Percentiles rank a stretch among this genome's conserved stretches.
Conservation (phyloP, 108 stramenopile species). For the Fragilaria radians region DNA sequence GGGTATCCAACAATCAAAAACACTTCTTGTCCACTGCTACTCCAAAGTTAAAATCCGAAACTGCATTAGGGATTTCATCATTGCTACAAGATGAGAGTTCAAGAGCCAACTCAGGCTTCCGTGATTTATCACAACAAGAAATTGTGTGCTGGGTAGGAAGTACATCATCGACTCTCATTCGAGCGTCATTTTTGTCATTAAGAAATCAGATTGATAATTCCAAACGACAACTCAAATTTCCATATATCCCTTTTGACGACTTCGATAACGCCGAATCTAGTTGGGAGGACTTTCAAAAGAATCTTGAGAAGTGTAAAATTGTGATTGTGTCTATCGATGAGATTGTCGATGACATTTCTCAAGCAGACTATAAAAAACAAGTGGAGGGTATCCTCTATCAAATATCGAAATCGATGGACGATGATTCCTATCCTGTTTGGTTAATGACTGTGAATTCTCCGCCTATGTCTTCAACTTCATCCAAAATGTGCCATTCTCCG, state of each 20-base stretch:
- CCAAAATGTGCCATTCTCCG: conserved; percentile 21
- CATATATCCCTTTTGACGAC: conserved; percentile 11
- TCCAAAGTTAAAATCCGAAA: not conserved
- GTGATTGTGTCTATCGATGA: conserved; percentile 31
- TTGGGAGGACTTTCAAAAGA: conserved; percentile 22
- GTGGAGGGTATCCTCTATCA: conserved; percentile 31
- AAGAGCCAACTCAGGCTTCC: conserved; percentile 5
- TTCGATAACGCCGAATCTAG: conserved; percentile 18
- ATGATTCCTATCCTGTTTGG: conserved; percentile 41
- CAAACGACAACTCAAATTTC: conserved; percentile 55
- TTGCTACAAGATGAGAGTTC: not conserved
- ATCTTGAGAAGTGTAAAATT: conserved; percentile 46
- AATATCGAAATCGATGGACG: conserved; percentile 30
- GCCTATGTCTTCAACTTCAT: conserved; percentile 7
- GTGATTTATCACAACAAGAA: conserved; percentile 35
- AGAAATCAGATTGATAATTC: conserved; percentile 11
- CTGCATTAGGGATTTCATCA: not conserved
- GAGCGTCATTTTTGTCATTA: conserved; percentile 18
- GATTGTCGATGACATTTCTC: conserved; percentile 4
- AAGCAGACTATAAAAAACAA: conserved; percentile 20
- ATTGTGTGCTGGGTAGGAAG: conserved; percentile 46
- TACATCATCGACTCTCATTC: conserved; percentile 14
- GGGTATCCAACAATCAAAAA: not conserved
- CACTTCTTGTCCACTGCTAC: not conserved
- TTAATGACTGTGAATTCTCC: conserved; percentile 26